Conservation (phyloP, 495 filamentous ascomycete species). For the Acidiella bohemica region DNA sequence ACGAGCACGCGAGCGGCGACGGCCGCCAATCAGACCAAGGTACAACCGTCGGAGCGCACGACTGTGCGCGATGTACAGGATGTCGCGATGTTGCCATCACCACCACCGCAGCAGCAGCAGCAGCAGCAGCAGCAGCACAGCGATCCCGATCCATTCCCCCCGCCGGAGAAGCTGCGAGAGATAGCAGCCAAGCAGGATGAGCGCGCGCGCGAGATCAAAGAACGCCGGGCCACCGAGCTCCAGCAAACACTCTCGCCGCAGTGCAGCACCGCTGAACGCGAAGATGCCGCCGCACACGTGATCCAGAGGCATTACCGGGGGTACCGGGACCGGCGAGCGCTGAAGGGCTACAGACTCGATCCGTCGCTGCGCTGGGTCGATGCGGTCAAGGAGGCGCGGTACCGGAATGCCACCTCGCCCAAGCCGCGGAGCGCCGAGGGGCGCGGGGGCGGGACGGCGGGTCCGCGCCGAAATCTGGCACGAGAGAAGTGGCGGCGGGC, state of each 20-base stretch:
- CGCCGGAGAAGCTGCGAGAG: constrained; percentile 16
- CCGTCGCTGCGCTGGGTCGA: constrained; percentile 55
- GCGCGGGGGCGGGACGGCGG: constrained; percentile 5
- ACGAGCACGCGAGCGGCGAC: too few species aligned
- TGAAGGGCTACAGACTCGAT: constrained; percentile 50
- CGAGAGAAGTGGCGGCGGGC: constrained; percentile 62
- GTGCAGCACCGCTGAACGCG: constrained; percentile 10
- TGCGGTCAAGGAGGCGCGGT: constrained; percentile 30
- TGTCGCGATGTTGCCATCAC: too few species aligned
- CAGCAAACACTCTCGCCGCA: neutral
- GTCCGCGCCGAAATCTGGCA: constrained; percentile 31
- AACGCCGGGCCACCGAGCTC: neutral
- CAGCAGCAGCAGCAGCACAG: too few species aligned
- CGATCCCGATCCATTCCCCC: constrained; percentile 1
- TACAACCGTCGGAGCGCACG: too few species aligned
- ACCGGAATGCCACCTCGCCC: constrained; percentile 22
- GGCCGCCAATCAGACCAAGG: too few species aligned
- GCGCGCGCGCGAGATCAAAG: constrained; percentile 6
- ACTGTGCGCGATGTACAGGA: too few species aligned
- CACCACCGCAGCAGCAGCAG: too few species aligned
- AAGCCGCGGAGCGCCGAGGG: constrained; percentile 16
- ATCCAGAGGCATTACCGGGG: constrained; percentile 61
- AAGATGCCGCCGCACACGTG: constrained; percentile 34
- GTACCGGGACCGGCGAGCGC: constrained; percentile 51
- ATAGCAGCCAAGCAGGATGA: constrained; percentile 22